Evolutionary conservation across 2,329 filamentous ascomycete species (phyloP).

Genomic region (Annulohypoxylon truncatum): DNA sequence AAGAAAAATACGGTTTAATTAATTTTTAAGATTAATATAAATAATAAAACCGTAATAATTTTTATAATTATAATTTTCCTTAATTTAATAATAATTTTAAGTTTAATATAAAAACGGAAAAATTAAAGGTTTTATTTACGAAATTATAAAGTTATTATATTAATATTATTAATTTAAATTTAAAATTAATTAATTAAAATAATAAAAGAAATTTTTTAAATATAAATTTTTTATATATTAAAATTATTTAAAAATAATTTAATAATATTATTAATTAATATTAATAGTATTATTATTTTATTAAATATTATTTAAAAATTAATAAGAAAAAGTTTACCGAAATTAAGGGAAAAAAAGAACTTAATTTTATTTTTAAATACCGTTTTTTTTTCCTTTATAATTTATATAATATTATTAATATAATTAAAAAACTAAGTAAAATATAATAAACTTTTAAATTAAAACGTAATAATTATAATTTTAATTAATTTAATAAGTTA

Average conservation of each 20-base stretch:
- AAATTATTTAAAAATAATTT: not conserved
- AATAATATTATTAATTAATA: not conserved
- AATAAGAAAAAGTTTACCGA: not conserved
- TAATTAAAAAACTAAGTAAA: not conserved
- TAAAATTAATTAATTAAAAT: not conserved
- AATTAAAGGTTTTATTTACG: not conserved
- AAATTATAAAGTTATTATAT: not conserved
- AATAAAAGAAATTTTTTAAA: not conserved
- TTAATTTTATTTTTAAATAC: not conserved
- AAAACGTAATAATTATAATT: not conserved
- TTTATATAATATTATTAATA: not conserved
- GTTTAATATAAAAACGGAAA: not conserved
- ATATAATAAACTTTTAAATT: not conserved
- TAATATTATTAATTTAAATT: not conserved
- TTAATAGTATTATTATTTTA: not conserved
- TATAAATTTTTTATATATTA: not conserved
- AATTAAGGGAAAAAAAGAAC: not conserved
- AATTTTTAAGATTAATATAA: not conserved
- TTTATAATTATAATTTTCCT: not conserved
- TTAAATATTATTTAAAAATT: not conserved
- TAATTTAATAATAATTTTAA: not conserved
- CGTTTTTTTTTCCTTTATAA: not conserved
- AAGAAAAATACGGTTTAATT: not conserved
- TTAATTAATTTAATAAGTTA: not conserved
- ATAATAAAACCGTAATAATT: not conserved